These are phyloP conservation scores for Dioscorea zingiberensis DNA, from an alignment of 106 monocot species.

Conservation along the genomic window DNA sequence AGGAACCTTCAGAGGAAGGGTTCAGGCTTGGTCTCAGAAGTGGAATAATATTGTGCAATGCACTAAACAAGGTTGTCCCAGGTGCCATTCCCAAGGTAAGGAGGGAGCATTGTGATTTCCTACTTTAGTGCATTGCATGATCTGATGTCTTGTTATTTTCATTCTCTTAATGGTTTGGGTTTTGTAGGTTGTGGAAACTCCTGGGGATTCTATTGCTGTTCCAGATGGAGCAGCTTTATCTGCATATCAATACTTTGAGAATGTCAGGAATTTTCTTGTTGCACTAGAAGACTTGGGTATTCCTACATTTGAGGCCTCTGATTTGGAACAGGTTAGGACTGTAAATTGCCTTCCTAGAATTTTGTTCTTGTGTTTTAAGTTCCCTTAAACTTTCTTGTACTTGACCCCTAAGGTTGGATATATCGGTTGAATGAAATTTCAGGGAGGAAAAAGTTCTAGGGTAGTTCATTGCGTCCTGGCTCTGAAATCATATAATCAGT, in stretches of 20 bases:
- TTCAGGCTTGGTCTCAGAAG: conserved; percentile 67
- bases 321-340: conserved; percentile 96
- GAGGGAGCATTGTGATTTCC: neutral
- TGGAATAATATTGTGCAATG: conserved; percentile 92
- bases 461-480: conserved; percentile 80
- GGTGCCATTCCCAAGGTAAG: conserved; percentile 68
- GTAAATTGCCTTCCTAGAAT: no score
- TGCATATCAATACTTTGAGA: conserved; percentile 98
- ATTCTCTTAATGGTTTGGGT: neutral
- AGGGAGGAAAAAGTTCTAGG: conserved; percentile 83
- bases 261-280: conserved; percentile 88
- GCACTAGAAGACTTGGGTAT: conserved; percentile 77
- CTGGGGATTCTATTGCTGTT: conserved; percentile 49
- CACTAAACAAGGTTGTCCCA: conserved; percentile 72
- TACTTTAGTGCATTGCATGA: no score
- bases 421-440: conserved; percentile 10
- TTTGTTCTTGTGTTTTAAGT: no score
- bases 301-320: conserved; percentile 90
- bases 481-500: conserved; percentile 61
- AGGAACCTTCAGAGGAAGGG: conserved; percentile 82
- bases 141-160: no score
- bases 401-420: no score
- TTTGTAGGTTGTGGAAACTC: conserved; percentile 72
- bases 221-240: conserved; percentile 82
- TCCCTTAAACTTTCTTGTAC: no score